Base-by-base conservation (phyloP, 495 filamentous ascomycete genomes). In the Aspergillus incahuasiensis region DNA sequence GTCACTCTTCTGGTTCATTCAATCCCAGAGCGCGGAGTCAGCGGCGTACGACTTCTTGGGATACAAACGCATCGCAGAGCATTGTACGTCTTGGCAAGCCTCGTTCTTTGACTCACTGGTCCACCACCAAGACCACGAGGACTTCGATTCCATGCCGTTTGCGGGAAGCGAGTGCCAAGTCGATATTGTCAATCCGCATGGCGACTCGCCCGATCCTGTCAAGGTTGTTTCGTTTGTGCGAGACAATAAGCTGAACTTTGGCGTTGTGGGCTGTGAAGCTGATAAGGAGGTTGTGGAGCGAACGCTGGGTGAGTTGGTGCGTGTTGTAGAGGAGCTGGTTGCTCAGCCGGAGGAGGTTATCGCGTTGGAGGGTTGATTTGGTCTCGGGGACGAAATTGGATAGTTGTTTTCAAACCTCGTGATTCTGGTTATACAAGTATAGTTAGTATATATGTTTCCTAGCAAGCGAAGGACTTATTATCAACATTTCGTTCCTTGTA, bases 141-240 rank as follows among this genome's bases (percentile, higher is more conserved):
- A 72, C 47, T 70, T 74, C 46, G 71, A 75, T 51, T 64, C 57
- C n/a, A 73, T 75, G 73, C 64, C 69, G 24, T 75, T 75, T 49
- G 70, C 66, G 0, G 70, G 60, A 3, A 56, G 60, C 0, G 56
- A 42, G 25, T 70, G 67, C 50, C 63, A 58, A 47, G 69, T 75
- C 18, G 71, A 74, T 30, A 71, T 72, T n/a, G 42, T 56, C 13
- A 71, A 67, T 12, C 73, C 73, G 0, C 63, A 74, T 57, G 70
- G 72, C 0, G 72, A 75, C 59, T 60, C 70, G 1, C 61, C 70
- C 11, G 58, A 63, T 46, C 72, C 72, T 1, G 28, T 74, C 25
- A 75, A 75, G 60, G 63, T 63, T 25, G 72, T 75, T n/a, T 73
- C 72, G 15, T 74, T 68, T 49, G 54, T 69, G 1, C 53, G 54